Base-by-base conservation (phyloP, 768 basidiomycete genomes). In the Harrya chromipes region DNA sequence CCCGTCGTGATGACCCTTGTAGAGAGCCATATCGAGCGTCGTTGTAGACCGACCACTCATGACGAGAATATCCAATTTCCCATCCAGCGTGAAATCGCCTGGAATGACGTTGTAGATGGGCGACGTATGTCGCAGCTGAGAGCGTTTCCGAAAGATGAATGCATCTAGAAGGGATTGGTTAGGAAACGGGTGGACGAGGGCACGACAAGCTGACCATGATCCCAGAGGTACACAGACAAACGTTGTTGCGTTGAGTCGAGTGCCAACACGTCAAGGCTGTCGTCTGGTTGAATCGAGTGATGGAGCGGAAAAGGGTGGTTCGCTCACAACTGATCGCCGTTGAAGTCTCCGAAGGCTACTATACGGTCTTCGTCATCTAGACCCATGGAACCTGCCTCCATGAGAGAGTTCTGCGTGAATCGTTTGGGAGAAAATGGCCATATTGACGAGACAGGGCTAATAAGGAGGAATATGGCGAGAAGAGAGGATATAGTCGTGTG, bases 361-460 rank as follows among this genome's bases (percentile, higher is more conserved):
- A 97, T 78, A 44, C 88, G 77, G 23, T 82, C 84, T 46, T 82
- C 78, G n/a, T 74, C 77, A 40, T 78, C 77, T 27, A 97, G 70
- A 2, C 94, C 94, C 66, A 94, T 73, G 1, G 83, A 71, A 8
- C 93, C 94, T 3, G 92, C 85, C 52, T 81, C 75, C 43, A 97
- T 73, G 44, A 97, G 76, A 0, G 86, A 78, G 60, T 94, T 94
- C 46, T 84, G 82, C 10, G 77, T 82, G 71, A 92, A 95, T 35
- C 90, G 77, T 65, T 94, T 91, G n/a, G 84, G 78, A 37, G 84
- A 76, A 69, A 94, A 94, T 0, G 94, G 93, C 94, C 94, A 95
- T 64, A 78, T 61, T 12, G 72, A 70, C 34, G 40, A 54, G 35
- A 50, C 60, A 6, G 68, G 68, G 31, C 43, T 40, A 26, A 40